Evolutionary conservation across 768 basidiomycete species (phyloP).

Genomic region (Lactarius sanguifluus): DNA sequence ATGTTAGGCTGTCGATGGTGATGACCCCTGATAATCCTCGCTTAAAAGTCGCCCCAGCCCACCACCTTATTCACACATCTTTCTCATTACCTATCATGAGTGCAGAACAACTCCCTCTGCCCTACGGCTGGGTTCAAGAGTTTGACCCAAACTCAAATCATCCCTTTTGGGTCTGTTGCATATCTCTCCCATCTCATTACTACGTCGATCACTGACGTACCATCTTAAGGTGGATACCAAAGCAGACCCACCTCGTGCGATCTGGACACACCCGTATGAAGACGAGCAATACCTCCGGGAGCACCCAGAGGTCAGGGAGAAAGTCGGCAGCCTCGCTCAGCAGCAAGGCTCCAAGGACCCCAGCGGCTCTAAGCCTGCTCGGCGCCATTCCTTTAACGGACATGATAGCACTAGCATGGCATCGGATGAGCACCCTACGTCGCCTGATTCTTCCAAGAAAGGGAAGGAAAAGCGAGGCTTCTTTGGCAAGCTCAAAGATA

Average conservation of each 20-base stretch:
- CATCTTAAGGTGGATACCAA: conserved; percentile 59
- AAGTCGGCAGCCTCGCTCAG: conserved; percentile 32
- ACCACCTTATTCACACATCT: neutral
- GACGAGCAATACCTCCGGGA: conserved; percentile 61
- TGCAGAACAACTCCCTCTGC: conserved; percentile 43
- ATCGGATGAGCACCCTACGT: neutral
- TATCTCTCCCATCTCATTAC: neutral
- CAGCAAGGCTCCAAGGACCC: conserved; percentile 3
- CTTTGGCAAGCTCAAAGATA: conserved; percentile 62
- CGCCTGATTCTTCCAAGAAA: neutral
- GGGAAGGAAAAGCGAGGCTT: conserved; percentile 48
- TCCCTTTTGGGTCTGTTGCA: conserved; percentile 48
- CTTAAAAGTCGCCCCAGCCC: neutral
- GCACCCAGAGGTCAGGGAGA: conserved; percentile 49
- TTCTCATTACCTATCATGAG: conserved; percentile 27
- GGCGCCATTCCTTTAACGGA: conserved; percentile 29
- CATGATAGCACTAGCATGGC: conserved; percentile 31
- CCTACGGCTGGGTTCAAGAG: conserved; percentile 57
- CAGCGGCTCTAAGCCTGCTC: conserved; percentile 14
- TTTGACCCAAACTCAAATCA: conserved; percentile 44
- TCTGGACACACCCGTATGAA: conserved; percentile 73
- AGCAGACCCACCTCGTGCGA: conserved; percentile 60
- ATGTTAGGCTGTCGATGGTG: neutral
- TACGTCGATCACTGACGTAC: conserved; percentile 1
- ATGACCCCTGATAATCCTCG: neutral